Evolutionary conservation across 805 yeast genomes (phyloP).

Genomic region (Yarrowia sp.): DNA sequence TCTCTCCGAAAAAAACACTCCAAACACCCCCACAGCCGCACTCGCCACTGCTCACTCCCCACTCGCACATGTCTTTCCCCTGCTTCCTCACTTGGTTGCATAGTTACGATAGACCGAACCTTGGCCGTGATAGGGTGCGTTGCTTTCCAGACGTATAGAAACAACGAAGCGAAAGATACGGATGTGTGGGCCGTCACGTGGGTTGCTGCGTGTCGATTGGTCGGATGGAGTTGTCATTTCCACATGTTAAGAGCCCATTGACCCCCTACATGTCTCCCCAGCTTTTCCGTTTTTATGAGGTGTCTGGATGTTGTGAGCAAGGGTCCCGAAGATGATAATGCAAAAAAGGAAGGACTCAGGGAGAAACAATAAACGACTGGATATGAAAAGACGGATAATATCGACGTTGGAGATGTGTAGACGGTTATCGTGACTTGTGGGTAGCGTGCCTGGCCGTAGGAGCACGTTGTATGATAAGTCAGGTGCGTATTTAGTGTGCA

Average conservation of each 20-base stretch:
- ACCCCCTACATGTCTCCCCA: not conserved
- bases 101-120: slow-evolving; percentile 20
- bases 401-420: too few relatives aligned
- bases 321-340: not conserved
- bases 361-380: too few relatives aligned
- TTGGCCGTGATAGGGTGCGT: slow-evolving; percentile 21
- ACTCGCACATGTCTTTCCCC: too few relatives aligned
- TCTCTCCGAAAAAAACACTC: too few relatives aligned
- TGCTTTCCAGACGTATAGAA: not conserved
- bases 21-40: too few relatives aligned
- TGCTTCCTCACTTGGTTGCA: slow-evolving; percentile 14
- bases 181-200: not conserved
- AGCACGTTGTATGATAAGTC: too few relatives aligned
- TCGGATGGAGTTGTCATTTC: too few relatives aligned
- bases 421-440: too few relatives aligned
- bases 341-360: not conserved
- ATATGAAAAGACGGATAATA: not conserved
- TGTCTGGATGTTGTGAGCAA: slow-evolving; percentile 5
- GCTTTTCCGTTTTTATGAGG: not conserved
- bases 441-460: too few relatives aligned
- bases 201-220: too few relatives aligned
- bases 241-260: too few relatives aligned
- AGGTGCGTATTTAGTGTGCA: too few relatives aligned
- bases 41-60: not conserved
- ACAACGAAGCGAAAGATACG: not conserved